Conservation (phyloP, 495 filamentous ascomycete genomes). For the Corynascus novoguineensis region DNA sequence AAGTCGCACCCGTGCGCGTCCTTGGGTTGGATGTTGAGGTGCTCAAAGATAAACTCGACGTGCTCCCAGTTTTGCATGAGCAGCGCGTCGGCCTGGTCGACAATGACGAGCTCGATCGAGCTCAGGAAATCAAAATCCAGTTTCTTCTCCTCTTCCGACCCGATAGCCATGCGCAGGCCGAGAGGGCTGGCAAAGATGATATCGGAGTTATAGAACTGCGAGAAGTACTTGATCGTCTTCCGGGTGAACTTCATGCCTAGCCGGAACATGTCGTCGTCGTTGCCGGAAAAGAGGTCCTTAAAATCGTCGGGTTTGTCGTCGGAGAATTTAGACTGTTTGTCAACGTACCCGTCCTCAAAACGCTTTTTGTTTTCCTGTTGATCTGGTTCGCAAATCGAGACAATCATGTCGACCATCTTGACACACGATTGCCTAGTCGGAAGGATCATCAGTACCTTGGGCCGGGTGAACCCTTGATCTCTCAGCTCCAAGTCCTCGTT, state of each 20-base stretch:
- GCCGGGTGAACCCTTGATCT: slow-evolving; percentile 93
- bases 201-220: slow-evolving; percentile 93
- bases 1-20: slow-evolving; percentile 94
- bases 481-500: slow-evolving; percentile 67
- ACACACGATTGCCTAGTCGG: slow-evolving; percentile 83
- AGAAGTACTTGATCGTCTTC: slow-evolving; percentile 90
- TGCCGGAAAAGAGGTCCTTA: slow-evolving; percentile 82
- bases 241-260: slow-evolving; percentile 91
- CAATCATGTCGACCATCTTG: slow-evolving; percentile 67
- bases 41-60: slow-evolving; percentile 80
- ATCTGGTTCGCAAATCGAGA: slow-evolving; percentile 66
- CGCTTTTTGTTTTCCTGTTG: slow-evolving; percentile 94
- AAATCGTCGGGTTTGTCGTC: slow-evolving; percentile 81
- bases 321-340: slow-evolving; percentile 59
- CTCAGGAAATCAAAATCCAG: slow-evolving; percentile 86
- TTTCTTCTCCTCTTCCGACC: slow-evolving; percentile 66
- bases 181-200: slow-evolving; percentile 87
- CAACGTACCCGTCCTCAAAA: slow-evolving; percentile 72
- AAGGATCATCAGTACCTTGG: slow-evolving; percentile 83
- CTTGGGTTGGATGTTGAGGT: slow-evolving; percentile 84
- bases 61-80: slow-evolving; percentile 99
- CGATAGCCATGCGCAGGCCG: slow-evolving; percentile 83
- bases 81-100: slow-evolving; percentile 89
- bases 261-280: slow-evolving; percentile 94
- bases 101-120: slow-evolving; percentile 81